phyloP scores from a whole-genome alignment of 805 yeast species.

The Diddensiella caesifluorescens region DNA sequence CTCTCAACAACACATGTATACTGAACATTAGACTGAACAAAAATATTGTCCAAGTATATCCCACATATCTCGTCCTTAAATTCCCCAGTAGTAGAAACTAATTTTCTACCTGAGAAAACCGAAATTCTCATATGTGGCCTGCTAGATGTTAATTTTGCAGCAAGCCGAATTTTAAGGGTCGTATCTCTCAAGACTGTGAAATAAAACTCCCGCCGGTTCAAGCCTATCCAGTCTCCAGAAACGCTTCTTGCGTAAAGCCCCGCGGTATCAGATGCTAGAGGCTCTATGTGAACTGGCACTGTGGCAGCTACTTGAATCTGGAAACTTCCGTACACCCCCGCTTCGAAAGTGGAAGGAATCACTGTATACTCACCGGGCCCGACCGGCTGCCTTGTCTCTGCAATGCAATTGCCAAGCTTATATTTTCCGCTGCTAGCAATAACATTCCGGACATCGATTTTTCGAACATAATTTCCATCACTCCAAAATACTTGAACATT shows the following conservation, averaged over 20 bases:
- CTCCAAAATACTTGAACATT: slow-evolving; percentile 43
- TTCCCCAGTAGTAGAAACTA: slow-evolving; percentile 10
- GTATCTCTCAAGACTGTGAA: slow-evolving; percentile 4
- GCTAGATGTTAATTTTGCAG: slow-evolving; percentile 7
- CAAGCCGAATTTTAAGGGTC: background rate
- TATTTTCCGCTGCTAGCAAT: slow-evolving; percentile 34
- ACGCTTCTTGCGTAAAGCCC: slow-evolving; percentile 7
- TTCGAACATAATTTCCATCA: slow-evolving; percentile 25
- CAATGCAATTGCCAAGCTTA: slow-evolving; percentile 13
- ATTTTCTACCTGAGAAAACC: slow-evolving; percentile 7
- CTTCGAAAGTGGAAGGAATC: slow-evolving; percentile 43
- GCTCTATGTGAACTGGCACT: background rate
- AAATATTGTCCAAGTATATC: slow-evolving; percentile 13
- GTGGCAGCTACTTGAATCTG: background rate
- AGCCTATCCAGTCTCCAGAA: slow-evolving; percentile 16
- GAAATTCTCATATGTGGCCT: slow-evolving; percentile 19
- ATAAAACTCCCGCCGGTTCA: slow-evolving; percentile 11
- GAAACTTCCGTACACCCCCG: slow-evolving; percentile 2
- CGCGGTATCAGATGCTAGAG: background rate
- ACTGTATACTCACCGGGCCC: slow-evolving; percentile 38
- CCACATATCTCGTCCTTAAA: slow-evolving; percentile 19
- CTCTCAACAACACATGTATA: slow-evolving; percentile 20
- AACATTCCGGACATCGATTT: slow-evolving; percentile 33
- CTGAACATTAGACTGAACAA: background rate
- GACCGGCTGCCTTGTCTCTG: background rate